Evolutionary conservation across 108 stramenopile genomes (phyloP), one percentile per base, ranked within the genome.

Genomic region (Pseudonitzschia delicatissima): DNA sequence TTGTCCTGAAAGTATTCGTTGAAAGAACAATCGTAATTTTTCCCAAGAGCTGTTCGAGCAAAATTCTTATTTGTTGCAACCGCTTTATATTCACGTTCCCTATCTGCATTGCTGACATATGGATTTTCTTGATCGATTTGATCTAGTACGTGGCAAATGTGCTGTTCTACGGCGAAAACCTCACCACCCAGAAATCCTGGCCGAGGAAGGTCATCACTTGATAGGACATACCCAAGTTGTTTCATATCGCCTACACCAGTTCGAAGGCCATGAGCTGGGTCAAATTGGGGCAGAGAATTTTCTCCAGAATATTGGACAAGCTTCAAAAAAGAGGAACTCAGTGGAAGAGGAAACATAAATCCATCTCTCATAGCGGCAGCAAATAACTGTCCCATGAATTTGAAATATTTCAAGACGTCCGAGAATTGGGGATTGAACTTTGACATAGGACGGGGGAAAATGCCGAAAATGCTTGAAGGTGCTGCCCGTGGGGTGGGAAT

Each of bases 121-220:
- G 69, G 69, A 8, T 71, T 49, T 6, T 45, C n/a, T 12, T 26
- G 37, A 28, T 82, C 76, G 5, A 82, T 48, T 23, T 37, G 28
- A 29, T 82, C 73, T 23, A 82, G 60, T 31, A 37, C 68, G 49
- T 28, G 7, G 57, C 72, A 73, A 50, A 82, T 76, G 50, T 68
- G 45, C 18, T 51, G n/a, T 37, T 82, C 78, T 11, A 76, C 67
- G 36, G 78, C 82, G 51, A 63, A 75, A 28, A 82, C 53, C 50
- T 82, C 82, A 34, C 82, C 82, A 25, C 82, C 77, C 37, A 79
- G 28, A 68, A 82, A 82, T 34, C 82, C 82, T 7, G 82, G 77
- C 47, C 82, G 70, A 25, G 82, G 82, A n/a, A 82, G 71, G 47
- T 82, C 82, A 2, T 31, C n/a, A 8, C 62, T 71, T 7, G 62